These are phyloP conservation scores for Globisporangium irregulare DNA, from an alignment of 352 stramenopile species.

Conservation along the genomic window DNA sequence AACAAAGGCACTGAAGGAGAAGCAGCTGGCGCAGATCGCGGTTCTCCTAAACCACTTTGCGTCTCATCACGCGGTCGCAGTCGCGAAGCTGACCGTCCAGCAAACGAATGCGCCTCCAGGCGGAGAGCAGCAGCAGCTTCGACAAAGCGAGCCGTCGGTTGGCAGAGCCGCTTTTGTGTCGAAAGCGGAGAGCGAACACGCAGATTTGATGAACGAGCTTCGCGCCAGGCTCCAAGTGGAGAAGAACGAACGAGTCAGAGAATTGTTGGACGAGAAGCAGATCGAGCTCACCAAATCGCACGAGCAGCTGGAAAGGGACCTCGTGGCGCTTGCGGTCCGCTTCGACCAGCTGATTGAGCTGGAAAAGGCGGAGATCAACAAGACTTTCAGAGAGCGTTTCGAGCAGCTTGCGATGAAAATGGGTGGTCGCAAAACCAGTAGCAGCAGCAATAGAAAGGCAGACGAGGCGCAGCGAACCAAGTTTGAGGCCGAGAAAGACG, in stretches of 20 bases:
- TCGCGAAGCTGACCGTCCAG: conserved; percentile 9
- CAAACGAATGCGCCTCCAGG: background rate
- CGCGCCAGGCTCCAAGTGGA: conserved; percentile 49
- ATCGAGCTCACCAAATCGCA: conserved; percentile 25
- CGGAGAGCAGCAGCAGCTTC: conserved; percentile 13
- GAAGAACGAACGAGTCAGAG: conserved; percentile 37
- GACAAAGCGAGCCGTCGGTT: background rate
- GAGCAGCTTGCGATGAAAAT: background rate
- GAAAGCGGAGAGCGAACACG: conserved; percentile 19
- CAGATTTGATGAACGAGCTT: conserved; percentile 46
- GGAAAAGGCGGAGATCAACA: conserved; percentile 36
- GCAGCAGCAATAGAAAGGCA: background rate
- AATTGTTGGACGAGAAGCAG: conserved; percentile 41
- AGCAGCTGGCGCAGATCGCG: conserved; percentile 44
- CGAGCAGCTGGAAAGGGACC: conserved; percentile 12
- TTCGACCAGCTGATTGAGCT: conserved; percentile 27
- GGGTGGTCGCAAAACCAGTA: conserved; percentile 11
- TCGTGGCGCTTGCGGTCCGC: conserved; percentile 6
- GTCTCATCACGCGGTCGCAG: conserved; percentile 19
- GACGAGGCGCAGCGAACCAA: conserved; percentile 6
- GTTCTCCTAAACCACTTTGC: conserved; percentile 47
- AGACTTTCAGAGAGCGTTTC: conserved; percentile 24
- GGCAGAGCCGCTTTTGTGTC: background rate
- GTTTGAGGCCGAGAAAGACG: conserved; percentile 30
- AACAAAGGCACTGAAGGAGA: conserved; percentile 33